Evolutionary conservation across 2,329 filamentous ascomycete genomes (phyloP), one percentile per base, ranked within the genome.

Genomic region (Trichoderma pleuroti): DNA sequence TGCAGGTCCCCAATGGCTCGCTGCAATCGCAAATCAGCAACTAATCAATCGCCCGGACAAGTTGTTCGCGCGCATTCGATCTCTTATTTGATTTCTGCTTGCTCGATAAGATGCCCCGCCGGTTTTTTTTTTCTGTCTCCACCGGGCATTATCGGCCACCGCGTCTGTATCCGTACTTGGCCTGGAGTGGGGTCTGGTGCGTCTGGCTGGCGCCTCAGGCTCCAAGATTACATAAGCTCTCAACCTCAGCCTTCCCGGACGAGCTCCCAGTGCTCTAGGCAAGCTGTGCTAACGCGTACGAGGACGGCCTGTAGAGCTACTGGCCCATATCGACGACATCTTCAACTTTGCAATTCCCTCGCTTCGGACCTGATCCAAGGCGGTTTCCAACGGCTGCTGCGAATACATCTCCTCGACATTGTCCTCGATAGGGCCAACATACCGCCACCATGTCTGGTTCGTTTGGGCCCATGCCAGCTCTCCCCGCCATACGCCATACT

Each of bases 391-490:
- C 62, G 60, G 30, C 49, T 65, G 61, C 70, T 59, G 65, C 36
- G 64, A 60, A 36, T 46, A 36, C 14, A 60, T 16, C 42, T 24
- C n/a, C 18, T 46, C 28, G 7, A 49, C 12, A 59, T 49, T 66
- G 73, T 71, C 71, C 73, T 70, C 26, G 21, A 49, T 62, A 75
- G 73, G 74, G 74, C 74, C 70, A 70, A 61, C 71, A 73, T 73
- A 57, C 74, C 76, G 74, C 77, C 84, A 85, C 78, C 78, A 87
- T 87, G 86, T 87, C 86, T 81, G 84, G 86, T 86, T 76, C 70
- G 83, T 80, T 61, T 71, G 71, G 62, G 73, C 68, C 14, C 39
- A 56, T 52, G 65, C 74, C 72, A 66, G 71, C 67, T 72, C 70
- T 68, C 63, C 60, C 69, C 42, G 52, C 62, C 68, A 54, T 24